Evolutionary conservation across 140 eudicot species (phyloP).

Genomic region (Ambrosia hybrid): DNA sequence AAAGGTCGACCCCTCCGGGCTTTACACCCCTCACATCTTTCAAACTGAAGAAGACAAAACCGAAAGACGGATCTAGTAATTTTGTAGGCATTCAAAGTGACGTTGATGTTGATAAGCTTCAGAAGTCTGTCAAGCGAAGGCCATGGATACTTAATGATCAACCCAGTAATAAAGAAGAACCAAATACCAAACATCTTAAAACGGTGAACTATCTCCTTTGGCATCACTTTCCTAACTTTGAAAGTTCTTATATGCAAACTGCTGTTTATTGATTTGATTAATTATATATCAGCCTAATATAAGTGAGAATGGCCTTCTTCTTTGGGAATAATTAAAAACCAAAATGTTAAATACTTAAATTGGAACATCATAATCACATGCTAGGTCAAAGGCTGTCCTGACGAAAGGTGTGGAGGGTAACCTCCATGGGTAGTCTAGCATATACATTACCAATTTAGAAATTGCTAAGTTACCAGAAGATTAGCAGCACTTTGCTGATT

Average conservation of each 20-base stretch:
- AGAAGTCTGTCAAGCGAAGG: slow-evolving; percentile 39
- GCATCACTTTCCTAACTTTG: neutral
- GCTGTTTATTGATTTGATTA: slow-evolving; percentile 6
- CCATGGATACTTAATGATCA: slow-evolving; percentile 65
- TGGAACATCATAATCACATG: neutral
- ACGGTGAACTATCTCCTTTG: slow-evolving; percentile 38
- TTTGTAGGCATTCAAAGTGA: slow-evolving; percentile 26
- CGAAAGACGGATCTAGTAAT: slow-evolving; percentile 24
- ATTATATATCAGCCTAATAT: slow-evolving; percentile 4
- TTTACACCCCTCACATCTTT: slow-evolving; percentile 62
- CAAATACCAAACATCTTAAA: slow-evolving; percentile 35
- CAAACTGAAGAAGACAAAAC: slow-evolving; percentile 48
- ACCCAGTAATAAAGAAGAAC: slow-evolving; percentile 28
- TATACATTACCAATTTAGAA: neutral
- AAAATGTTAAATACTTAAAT: neutral
- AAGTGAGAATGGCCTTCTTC: neutral
- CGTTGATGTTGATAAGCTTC: slow-evolving; percentile 42
- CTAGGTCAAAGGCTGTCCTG: too few relatives aligned
- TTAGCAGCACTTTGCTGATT: too few relatives aligned
- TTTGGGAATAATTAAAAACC: neutral
- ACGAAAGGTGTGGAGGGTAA: too few relatives aligned
- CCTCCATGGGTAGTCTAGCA: too few relatives aligned
- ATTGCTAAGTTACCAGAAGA: too few relatives aligned
- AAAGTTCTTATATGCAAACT: neutral
- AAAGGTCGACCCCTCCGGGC: slow-evolving; percentile 62